Evolutionary conservation across 2,329 filamentous ascomycete species (phyloP), one percentile per base, ranked within the genome.

Genomic region (Ploettnerulaceae sp.): DNA sequence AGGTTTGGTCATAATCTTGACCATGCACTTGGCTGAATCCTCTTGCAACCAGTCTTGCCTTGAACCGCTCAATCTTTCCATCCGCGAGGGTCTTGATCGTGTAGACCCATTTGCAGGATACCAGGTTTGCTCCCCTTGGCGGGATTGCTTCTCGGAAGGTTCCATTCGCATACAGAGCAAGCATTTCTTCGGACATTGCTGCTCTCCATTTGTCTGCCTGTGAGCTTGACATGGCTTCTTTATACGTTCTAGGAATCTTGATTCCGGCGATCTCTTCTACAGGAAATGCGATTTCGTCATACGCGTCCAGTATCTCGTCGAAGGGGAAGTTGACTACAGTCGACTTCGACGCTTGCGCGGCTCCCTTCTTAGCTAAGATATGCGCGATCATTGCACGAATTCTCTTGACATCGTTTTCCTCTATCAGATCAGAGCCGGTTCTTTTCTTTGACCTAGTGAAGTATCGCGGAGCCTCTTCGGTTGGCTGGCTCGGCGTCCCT

Each of bases 101-200:
- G 15, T 26, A 45, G 5, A 45, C 42, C 17, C 28, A 45, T 22
- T 45, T 45, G 11, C 11, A 28, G 21, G 17, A 37, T 3, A 37
- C 17, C 5, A 45, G 22, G 14, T 45, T 45, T 25, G 20, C 33
- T 24, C 15, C 18, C 20, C 38, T 36, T 18, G 17, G 20, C 20
- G 18, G 14, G 7, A 45, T 14, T 18, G 29, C 24, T 31, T 37
- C 24, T n/a, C 31, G 8, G n/a, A 34, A 45, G 6, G 24, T 45
- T 9, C 2, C 11, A 24, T 34, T 39, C 18, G 24, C 15, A 21
- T 39, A 28, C 28, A 39, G 4, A 39, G 14, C 26, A 9, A 39
- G 36, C n/a, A 44, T 42, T 33, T 43, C 18, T 17, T 33, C 14
- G 9, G n/a, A 14, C 24, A 43, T 35, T 34, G n/a, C 28, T 35